Base-by-base conservation (phyloP, 1,284 basidiomycete species). In the Ceratobasidium theobromae region DNA sequence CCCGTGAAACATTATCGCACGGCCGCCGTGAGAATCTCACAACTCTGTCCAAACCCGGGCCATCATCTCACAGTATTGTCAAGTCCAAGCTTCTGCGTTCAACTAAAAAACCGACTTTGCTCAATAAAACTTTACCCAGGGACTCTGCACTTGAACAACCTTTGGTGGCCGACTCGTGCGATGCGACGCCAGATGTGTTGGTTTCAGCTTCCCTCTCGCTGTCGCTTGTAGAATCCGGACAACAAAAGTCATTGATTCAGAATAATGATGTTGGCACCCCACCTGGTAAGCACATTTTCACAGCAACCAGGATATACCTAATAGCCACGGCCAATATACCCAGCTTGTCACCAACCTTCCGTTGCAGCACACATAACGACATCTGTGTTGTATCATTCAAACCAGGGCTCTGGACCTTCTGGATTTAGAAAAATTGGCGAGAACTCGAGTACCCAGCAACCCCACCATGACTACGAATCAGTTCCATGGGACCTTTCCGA, bases 381-480 rank as follows among this genome's bases (percentile, higher is more conserved):
- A 41, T 53, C 60, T 6, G 51, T 65, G 21, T 32, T 53, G 32
- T 65, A 65, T 40, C 27, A 53, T 51, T 65, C 60, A 1, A 65
- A 51, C 14, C 60, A 65, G 35, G 51, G 35, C n/a, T 48, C 45
- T 18, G 33, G 18, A 11, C 16, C 5, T n/a, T 25, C 11, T 21
- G 27, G n/a, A 41, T 5, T 6, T 5, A 40, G 49, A 33, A 35
- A 23, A 25, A 25, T 14, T 14, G 14, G 12, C 45, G 5, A 48
- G 3, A 48, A 23, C 21, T 4, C 21, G 5, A 48, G 21, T 25
- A 5, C 45, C 23, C 23, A 4, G 21, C 21, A 5, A 27, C 3
- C 11, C 6, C 21, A 12, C 21, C 4, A 6, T 25, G 6, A 48
- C 5, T 25, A 48, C 14, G 45, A 48, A 14, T 48, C 45, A 5